Conservation (phyloP, 106 monocot genomes). For the Xerophyta viscosa region DNA sequence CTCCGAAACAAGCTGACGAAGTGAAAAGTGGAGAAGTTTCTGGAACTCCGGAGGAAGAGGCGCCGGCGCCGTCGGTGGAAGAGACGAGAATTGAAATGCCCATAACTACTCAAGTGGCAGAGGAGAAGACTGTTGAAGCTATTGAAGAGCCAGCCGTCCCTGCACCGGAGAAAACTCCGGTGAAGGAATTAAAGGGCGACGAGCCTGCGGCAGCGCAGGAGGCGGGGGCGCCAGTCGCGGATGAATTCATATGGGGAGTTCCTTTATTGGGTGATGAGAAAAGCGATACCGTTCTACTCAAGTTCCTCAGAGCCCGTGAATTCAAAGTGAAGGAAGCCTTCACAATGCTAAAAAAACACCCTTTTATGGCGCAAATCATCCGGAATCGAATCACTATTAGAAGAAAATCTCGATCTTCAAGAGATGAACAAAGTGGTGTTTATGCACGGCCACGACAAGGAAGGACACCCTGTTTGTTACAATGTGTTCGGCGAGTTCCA, state of each 20-base stretch:
- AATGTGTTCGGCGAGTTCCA: constrained; percentile 69
- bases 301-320: constrained; percentile 72
- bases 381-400: constrained; percentile 47
- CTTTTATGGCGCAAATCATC: constrained; percentile 65
- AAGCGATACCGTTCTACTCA: constrained; percentile 61
- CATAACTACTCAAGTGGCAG: neutral
- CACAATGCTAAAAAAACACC: constrained; percentile 59
- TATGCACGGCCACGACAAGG: constrained; percentile 49
- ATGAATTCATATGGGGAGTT: constrained; percentile 60
- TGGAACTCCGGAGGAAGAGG: neutral
- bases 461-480: constrained; percentile 71
- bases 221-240: constrained; percentile 6
- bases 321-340: constrained; percentile 78
- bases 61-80: too few relatives aligned
- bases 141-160: constrained; percentile 38
- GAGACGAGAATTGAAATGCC: too few relatives aligned
- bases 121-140: constrained; percentile 33
- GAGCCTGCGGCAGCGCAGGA: neutral
- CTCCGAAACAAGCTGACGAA: neutral
- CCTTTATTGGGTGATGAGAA: constrained; percentile 61
- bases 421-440: constrained; percentile 65
- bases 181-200: neutral
- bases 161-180: neutral
- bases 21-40: neutral
- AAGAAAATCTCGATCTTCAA: constrained; percentile 43